phyloP scores from a whole-genome alignment of 164 flowering plant genomes.

The Piper betle region DNA sequence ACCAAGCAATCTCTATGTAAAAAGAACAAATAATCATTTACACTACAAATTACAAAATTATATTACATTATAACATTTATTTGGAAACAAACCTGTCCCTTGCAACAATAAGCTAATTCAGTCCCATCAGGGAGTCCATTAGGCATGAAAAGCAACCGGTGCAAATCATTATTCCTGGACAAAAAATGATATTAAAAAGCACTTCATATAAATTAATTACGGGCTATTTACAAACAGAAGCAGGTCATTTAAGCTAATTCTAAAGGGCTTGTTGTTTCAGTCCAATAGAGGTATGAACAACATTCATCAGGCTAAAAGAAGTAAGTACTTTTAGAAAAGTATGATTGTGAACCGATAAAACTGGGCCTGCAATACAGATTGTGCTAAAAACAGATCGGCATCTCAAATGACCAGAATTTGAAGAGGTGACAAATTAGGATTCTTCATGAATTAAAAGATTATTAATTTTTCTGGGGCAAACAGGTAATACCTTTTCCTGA shows the following conservation, averaged over 20 bases:
- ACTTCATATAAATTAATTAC: too few species aligned
- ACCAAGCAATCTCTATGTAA: slow-evolving; percentile 41
- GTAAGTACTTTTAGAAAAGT: not conserved
- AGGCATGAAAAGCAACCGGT: slow-evolving; percentile 70
- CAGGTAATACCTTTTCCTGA: not conserved
- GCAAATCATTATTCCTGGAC: slow-evolving; percentile 81
- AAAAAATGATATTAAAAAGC: not conserved
- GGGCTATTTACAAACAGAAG: too few species aligned
- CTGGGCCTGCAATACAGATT: too few species aligned
- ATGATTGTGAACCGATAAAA: too few species aligned
- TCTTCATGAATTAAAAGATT: too few species aligned
- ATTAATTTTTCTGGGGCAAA: not conserved
- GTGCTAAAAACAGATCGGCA: too few species aligned
- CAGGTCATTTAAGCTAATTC: too few species aligned
- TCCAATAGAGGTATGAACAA: not conserved
- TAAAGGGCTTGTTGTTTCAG: too few species aligned
- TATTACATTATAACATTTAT: not conserved
- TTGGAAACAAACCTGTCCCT: slow-evolving; percentile 52
- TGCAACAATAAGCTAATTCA: slow-evolving; percentile 61
- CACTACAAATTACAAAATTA: not conserved
- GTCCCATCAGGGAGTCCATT: slow-evolving; percentile 95
- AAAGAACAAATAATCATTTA: not conserved
- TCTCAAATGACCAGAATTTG: too few species aligned
- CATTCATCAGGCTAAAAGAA: not conserved
- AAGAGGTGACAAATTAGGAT: too few species aligned